Conservation (phyloP, 495 filamentous ascomycete genomes). For the Penicillium angulare region DNA sequence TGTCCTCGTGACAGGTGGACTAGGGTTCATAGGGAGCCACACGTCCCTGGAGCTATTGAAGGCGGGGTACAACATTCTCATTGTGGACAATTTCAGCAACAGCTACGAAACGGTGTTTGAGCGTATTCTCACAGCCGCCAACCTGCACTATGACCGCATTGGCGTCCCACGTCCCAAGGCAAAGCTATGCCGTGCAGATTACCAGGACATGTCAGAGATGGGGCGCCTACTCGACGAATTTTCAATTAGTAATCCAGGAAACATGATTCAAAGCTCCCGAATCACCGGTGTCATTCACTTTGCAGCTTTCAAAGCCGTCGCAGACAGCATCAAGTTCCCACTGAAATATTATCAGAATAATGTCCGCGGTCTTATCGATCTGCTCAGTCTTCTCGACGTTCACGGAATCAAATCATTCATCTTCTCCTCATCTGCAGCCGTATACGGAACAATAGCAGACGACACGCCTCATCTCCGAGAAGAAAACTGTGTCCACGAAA, state of each 20-base stretch:
- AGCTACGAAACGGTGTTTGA: neutral
- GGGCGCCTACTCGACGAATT: neutral
- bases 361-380: neutral
- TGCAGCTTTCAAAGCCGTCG: conserved; percentile 1
- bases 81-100: conserved; percentile 6
- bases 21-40: conserved; percentile 4
- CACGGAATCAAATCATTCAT: conserved; percentile 2
- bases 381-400: neutral
- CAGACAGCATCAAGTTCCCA: conserved; percentile 1
- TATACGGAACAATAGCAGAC: conserved; percentile 1
- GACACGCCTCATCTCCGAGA: neutral
- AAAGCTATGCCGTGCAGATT: conserved; percentile 2
- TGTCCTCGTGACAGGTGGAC: neutral
- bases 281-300: conserved; percentile 4
- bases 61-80: conserved; percentile 5
- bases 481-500: conserved; percentile 1
- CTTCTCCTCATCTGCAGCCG: conserved; percentile 1
- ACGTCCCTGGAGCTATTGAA: conserved; percentile 1
- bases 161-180: neutral
- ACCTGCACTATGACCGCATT: neutral
- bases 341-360: conserved; percentile 3
- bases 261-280: neutral
- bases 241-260: neutral
- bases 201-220: neutral
- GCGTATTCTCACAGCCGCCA: neutral